Evolutionary conservation across 2,329 filamentous ascomycete genomes (phyloP).

Genomic region (Gnomoniopsis sp.): DNA sequence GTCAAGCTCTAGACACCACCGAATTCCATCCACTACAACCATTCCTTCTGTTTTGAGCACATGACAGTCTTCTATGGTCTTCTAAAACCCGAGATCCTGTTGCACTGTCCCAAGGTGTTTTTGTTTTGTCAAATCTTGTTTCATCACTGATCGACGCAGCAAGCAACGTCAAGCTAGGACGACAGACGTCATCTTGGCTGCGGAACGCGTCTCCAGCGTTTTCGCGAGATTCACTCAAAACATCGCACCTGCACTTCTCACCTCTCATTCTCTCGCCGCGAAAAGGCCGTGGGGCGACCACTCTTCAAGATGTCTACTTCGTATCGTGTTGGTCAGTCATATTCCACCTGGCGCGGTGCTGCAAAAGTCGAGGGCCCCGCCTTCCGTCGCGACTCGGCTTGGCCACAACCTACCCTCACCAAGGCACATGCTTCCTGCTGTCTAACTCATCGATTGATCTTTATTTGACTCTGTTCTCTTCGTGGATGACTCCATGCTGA

Average conservation of each 20-base stretch:
- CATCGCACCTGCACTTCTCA: not conserved
- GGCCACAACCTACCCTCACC: not conserved
- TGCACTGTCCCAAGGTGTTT: not conserved
- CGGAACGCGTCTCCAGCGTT: not conserved
- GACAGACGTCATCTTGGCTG: not conserved
- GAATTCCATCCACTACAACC: not conserved
- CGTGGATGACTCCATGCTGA: not conserved
- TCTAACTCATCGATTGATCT: not conserved
- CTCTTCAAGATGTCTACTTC: constrained; percentile 35
- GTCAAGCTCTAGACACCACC: not conserved
- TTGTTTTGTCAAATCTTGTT: not conserved
- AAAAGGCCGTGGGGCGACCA: not conserved
- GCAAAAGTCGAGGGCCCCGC: not conserved
- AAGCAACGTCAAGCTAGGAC: not conserved
- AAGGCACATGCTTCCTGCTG: not conserved
- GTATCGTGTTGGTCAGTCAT: constrained; percentile 44
- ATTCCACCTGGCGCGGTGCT: not conserved
- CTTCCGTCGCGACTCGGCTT: not conserved
- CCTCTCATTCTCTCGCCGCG: not conserved
- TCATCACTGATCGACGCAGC: not conserved
- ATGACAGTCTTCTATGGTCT: no score
- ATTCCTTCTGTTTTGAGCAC: not conserved
- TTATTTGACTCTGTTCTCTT: not conserved
- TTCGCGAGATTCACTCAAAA: no score
- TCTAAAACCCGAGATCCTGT: no score